Conservation (phyloP, 2,329 filamentous ascomycete species). For the Paraphaeosphaeria minitans region DNA sequence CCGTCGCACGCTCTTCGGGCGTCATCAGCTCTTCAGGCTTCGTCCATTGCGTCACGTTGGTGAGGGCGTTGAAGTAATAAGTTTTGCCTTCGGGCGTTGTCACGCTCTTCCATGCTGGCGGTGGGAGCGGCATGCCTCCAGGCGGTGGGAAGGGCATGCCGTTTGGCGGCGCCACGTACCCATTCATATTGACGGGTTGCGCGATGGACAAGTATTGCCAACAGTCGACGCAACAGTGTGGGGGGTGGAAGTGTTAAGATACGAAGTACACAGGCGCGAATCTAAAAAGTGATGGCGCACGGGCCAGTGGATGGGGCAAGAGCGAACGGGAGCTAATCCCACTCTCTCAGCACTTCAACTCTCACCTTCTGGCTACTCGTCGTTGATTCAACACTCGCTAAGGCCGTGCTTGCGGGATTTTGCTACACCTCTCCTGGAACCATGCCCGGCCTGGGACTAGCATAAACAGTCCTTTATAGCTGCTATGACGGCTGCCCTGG, state of each 20-base stretch:
- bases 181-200: slow-evolving; percentile 59
- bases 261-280: background rate
- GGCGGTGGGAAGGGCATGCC: slow-evolving; percentile 49
- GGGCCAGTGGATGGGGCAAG: background rate
- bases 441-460: background rate
- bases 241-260: background rate
- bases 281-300: slow-evolving; percentile 10
- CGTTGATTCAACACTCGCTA: background rate
- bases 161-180: slow-evolving; percentile 55
- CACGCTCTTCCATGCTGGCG: slow-evolving; percentile 73
- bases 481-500: slow-evolving; percentile 25
- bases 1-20: slow-evolving; percentile 70
- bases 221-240: slow-evolving; percentile 7
- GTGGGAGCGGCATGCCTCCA: slow-evolving; percentile 28
- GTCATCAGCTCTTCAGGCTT: slow-evolving; percentile 92
- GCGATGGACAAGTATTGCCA: background rate
- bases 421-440: background rate
- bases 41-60: slow-evolving; percentile 89
- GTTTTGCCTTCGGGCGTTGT: slow-evolving; percentile 79
- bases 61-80: slow-evolving; percentile 89
- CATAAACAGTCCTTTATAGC: background rate
- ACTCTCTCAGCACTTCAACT: background rate
- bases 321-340: slow-evolving; percentile 1
- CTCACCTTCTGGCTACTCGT: background rate
- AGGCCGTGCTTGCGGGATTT: background rate